Conservation (phyloP, 169 alveolate species). For the Fabrea salina region DNA sequence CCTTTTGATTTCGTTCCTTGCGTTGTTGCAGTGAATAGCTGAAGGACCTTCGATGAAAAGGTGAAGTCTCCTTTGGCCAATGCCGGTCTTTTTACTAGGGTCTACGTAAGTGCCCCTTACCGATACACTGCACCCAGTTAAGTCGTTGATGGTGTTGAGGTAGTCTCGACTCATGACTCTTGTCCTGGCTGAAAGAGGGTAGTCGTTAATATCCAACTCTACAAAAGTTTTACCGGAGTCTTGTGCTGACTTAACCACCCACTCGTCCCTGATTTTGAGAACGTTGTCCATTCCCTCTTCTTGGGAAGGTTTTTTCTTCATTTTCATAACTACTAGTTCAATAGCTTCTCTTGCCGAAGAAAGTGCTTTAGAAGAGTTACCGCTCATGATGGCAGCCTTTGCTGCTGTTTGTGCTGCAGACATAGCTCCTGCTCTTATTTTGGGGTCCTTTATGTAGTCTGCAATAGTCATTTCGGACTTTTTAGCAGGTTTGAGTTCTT, state of each 20-base stretch:
- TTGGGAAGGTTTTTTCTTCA: background rate
- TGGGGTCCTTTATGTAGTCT: slow-evolving; percentile 28
- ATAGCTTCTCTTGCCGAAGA: slow-evolving; percentile 31
- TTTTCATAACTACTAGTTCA: slow-evolving; percentile 21
- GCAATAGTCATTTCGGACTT: slow-evolving; percentile 21
- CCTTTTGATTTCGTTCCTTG: slow-evolving; percentile 26
- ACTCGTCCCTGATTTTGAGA: slow-evolving; percentile 26
- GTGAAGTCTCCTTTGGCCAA: slow-evolving; percentile 29
- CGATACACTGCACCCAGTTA: background rate
- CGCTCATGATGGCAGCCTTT: slow-evolving; percentile 29
- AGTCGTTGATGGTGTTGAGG: slow-evolving; percentile 19
- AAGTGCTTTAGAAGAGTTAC: slow-evolving; percentile 5
- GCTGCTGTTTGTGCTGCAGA: slow-evolving; percentile 36
- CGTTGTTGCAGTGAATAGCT: background rate
- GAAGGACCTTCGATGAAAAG: slow-evolving; percentile 21
- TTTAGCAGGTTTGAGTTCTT: background rate
- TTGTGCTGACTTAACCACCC: background rate
- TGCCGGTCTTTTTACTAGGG: background rate
- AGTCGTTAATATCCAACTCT: slow-evolving; percentile 36
- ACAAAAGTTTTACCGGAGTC: slow-evolving; percentile 15
- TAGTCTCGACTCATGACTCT: slow-evolving; percentile 31
- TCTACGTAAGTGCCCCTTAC: slow-evolving; percentile 30
- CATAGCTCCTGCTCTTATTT: slow-evolving; percentile 33
- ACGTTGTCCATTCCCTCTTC: slow-evolving; percentile 19
- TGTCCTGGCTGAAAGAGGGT: slow-evolving; percentile 28